Base-by-base conservation (phyloP, 306 rosid species). In the Alnus glutinosa region DNA sequence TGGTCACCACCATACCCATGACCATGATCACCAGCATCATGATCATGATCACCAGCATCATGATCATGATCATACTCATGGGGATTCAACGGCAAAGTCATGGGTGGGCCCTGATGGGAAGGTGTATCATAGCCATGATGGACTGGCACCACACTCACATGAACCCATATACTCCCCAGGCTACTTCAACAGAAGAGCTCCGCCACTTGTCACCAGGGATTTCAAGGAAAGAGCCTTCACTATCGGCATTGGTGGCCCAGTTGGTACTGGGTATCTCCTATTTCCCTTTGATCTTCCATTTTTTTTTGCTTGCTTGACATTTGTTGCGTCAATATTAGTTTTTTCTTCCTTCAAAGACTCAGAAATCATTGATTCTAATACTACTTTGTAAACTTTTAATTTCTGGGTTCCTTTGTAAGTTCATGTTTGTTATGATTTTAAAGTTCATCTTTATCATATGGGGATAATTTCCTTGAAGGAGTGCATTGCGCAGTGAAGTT, bases 111-210 rank as follows among this genome's bases (percentile, higher is more conserved):
- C 83, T 3, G 98, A 95, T 68, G 99, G 99, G 78, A 91, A n/a
- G 85, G 85, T 89, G 59, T 95, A 84, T 85, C 99, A 95, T 67
- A 93, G 96, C 85, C 99, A 95, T 82, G 99, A 95, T 75, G 99
- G 98, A 30, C 87, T 95, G 0, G 98, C 99, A 15, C 98, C 99
- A 10, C 99, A 93, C 81, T 95, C 99, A 8, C 99, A 95, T 78
- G 99, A 95, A 71, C 96, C 97, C 81, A 88, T 93, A 6, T 93
- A 95, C 91, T 91, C 98, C 2, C 98, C 99, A 0, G 99, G 99
- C 30, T 93, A 23, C 91, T 93, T 95, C 93, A 86, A 73, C 89
- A 79, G 97, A 85, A 91, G 99, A 80, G 98, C 99, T 74, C 97
- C 82, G 11, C 97, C 96, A 0, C 92, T 92, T 73, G 34, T 58